These are phyloP conservation scores for Neofusicoccum cordaticola DNA, from an alignment of 2,329 filamentous ascomycete genomes.

Conservation along the genomic window DNA sequence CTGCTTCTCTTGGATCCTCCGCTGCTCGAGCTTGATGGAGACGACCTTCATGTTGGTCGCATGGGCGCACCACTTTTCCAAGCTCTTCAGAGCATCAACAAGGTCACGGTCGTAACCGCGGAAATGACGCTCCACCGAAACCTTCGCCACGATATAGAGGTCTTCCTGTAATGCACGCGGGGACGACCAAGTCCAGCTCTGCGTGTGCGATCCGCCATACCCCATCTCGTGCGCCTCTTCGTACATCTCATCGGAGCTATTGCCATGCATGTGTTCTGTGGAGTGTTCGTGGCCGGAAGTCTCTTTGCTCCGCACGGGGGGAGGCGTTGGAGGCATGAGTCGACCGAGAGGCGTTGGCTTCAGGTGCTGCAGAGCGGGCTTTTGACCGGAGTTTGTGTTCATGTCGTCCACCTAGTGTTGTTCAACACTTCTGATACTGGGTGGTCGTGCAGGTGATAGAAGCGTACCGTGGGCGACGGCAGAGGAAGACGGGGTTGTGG, in stretches of 20 bases:
- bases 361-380: neutral
- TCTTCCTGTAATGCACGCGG: neutral
- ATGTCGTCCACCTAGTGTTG: neutral
- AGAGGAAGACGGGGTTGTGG: neutral
- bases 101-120: slow-evolving; percentile 7
- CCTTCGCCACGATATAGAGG: neutral
- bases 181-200: slow-evolving; percentile 15
- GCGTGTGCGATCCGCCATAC: slow-evolving; percentile 2
- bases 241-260: neutral
- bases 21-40: neutral
- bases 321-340: neutral
- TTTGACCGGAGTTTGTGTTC: neutral
- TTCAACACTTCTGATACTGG: too few species aligned
- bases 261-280: neutral
- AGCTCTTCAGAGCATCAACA: neutral
- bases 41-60: neutral
- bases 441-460: neutral
- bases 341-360: neutral
- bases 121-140: slow-evolving; percentile 14
- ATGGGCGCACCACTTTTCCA: slow-evolving; percentile 15
- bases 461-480: neutral
- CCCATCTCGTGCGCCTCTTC: neutral
- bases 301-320: neutral
- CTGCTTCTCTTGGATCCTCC: slow-evolving; percentile 11
- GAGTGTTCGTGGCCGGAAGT: neutral